phyloP scores from a whole-genome alignment of 352 stramenopile genomes.

The Phytopythium oedochilum region DNA sequence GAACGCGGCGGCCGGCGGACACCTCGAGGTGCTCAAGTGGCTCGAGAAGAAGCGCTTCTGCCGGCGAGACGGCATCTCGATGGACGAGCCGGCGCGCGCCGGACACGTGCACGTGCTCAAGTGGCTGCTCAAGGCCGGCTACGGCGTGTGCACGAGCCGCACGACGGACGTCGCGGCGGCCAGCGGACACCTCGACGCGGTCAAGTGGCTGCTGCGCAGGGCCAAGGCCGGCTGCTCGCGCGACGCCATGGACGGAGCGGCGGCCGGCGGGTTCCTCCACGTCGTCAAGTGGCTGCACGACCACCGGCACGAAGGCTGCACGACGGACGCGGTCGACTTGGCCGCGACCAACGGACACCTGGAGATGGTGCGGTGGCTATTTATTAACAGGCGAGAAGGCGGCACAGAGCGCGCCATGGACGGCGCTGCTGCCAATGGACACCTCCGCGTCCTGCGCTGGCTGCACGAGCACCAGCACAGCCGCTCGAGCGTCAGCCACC shows the following conservation, averaged over 20 bases:
- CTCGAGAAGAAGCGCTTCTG: slow-evolving; percentile 24
- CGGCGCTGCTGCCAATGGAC: slow-evolving; percentile 23
- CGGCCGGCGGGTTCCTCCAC: slow-evolving; percentile 28
- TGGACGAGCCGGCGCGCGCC: slow-evolving; percentile 13
- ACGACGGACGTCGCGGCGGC: slow-evolving; percentile 20
- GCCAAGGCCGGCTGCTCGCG: slow-evolving; percentile 15
- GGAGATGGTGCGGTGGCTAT: slow-evolving; percentile 21
- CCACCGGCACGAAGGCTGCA: slow-evolving; percentile 13
- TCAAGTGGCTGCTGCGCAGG: slow-evolving; percentile 25
- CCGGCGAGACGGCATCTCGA: slow-evolving; percentile 14
- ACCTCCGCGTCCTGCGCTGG: slow-evolving; percentile 30
- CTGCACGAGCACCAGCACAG: slow-evolving; percentile 13
- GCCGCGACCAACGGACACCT: slow-evolving; percentile 22
- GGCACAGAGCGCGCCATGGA: slow-evolving; percentile 35
- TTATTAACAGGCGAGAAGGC: slow-evolving; percentile 19
- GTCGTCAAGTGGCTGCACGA: slow-evolving; percentile 28
- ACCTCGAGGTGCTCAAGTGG: slow-evolving; percentile 24
- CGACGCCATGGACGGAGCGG: slow-evolving; percentile 35
- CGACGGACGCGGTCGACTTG: slow-evolving; percentile 22
- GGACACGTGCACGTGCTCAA: slow-evolving; percentile 25
- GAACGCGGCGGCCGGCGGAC: slow-evolving; percentile 16
- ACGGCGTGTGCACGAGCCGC: slow-evolving; percentile 17
- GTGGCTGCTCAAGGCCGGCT: slow-evolving; percentile 21
- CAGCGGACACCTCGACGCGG: slow-evolving; percentile 17
- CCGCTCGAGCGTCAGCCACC: not conserved